Base-by-base conservation (phyloP, 164 flowering plant species). In the Umbellularia californica region DNA sequence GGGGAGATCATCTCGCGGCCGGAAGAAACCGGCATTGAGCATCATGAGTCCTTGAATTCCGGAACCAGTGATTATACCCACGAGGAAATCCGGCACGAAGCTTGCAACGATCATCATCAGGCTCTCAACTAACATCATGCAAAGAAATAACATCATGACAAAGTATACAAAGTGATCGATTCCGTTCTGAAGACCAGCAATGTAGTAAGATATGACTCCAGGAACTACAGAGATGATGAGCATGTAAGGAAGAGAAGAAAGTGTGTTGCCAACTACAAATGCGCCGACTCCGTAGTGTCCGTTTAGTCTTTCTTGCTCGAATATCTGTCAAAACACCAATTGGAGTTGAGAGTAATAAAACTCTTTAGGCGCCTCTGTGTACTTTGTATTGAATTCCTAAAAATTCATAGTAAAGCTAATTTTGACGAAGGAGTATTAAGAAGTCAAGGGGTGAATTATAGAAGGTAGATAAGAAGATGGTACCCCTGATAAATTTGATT, bases 61-160 rank as follows among this genome's bases (percentile, higher is more conserved):
- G 0, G 91, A 85, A 35, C 90, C 91, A 1, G 83, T 77, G 5
- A 85, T 85, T 23, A 87, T 80, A 2, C 92, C 90, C 90, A 90
- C 79, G 52, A 90, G 87, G 67, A 80, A 90, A 66, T 87, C 73
- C 0, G 92, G 94, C 28, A 90, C 88, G 9, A 90, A 7, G 50
- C 87, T 82, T 20, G 94, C 92, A 1, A 90, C 87, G 3, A 81
- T 69, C 90, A 88, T 88, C 92, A 87, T 88, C 24, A 87, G 71
- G 89, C 94, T 84, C 79, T 90, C 92, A 1, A 87, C 90, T 70
- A 90, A 23, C 79, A 81, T 77, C 81, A 82, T 77, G 71, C 86
- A 77, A 1, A 66, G 71, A 52, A 86, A 82, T 0, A 87, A 77
- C 1, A 78, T n/a, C 10, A 83, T 58, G 0, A 69, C 76, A 68